Percentiles rank a stretch among this genome's conserved stretches.
These are phyloP conservation scores for Aspergillus novoparasiticus DNA, from an alignment of 2,329 filamentous ascomycete species.

Conservation along the genomic window DNA sequence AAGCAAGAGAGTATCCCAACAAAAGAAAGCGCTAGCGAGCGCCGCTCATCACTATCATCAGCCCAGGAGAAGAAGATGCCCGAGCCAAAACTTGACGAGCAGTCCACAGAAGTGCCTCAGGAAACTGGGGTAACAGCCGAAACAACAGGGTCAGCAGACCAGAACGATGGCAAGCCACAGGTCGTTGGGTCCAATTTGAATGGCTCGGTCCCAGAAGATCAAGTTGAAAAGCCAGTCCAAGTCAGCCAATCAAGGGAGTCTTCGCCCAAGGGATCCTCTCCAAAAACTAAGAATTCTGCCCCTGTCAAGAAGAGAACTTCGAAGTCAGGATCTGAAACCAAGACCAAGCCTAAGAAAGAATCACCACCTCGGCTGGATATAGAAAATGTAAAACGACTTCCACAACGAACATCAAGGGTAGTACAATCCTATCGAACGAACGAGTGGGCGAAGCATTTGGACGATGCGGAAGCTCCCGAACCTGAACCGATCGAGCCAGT, in stretches of 20 bases:
- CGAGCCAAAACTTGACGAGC: background rate
- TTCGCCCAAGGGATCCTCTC: background rate
- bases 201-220: background rate
- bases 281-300: background rate
- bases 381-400: slow-evolving; percentile 59
- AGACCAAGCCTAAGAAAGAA: slow-evolving; percentile 19
- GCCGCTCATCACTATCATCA: background rate
- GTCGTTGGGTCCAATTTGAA: background rate
- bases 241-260: background rate
- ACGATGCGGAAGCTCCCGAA: slow-evolving; percentile 72
- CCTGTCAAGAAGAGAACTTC: slow-evolving; percentile 7
- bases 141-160: background rate
- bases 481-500: slow-evolving; percentile 53
- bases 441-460: slow-evolving; percentile 92
- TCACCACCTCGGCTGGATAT: slow-evolving; percentile 33
- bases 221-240: background rate
- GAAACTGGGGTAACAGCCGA: background rate
- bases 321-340: background rate
- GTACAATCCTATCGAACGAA: slow-evolving; percentile 86
- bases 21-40: background rate
- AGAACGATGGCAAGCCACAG: background rate
- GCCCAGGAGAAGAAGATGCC: background rate
- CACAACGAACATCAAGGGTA: slow-evolving; percentile 72
- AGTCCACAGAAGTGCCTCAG: background rate
- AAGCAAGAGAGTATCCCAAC: background rate